A percentile compares a stretch with the other conserved stretches of the same genome.
Evolutionary conservation across 192 early-diverging fungal species (phyloP).

Genomic region (Podochytrium sp.): DNA sequence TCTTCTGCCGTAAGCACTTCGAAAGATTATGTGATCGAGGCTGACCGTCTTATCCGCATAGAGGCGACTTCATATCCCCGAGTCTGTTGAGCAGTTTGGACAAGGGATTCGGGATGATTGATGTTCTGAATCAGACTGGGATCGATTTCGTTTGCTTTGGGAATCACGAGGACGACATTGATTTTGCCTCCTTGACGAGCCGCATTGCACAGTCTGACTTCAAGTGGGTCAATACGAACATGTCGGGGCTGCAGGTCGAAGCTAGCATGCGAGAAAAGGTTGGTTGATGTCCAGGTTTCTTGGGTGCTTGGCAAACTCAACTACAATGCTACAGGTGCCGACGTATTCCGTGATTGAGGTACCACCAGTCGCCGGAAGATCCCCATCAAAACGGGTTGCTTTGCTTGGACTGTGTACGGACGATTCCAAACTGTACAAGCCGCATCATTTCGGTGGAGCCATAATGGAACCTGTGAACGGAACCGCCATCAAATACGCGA

Average conservation of each 20-base stretch:
- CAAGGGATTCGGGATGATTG: constrained; percentile 18
- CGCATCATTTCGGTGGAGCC: constrained; percentile 8
- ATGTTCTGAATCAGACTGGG: constrained; percentile 17
- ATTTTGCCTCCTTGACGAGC: constrained; percentile 3
- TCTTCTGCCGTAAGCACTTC: no score
- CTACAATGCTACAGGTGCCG: not conserved
- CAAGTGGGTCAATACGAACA: constrained; percentile 22
- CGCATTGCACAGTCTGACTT: constrained; percentile 3
- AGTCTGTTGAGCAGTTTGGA: not conserved
- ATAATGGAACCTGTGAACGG: constrained; percentile 1
- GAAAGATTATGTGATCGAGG: no score
- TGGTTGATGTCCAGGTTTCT: not conserved
- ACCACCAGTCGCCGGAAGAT: not conserved
- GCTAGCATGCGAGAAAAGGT: not conserved
- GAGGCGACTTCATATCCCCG: constrained; percentile 1
- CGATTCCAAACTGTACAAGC: not conserved
- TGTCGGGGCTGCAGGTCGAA: not conserved
- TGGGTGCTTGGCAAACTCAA: not conserved
- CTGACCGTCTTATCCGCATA: no score
- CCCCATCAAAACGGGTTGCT: not conserved
- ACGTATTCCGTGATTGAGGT: not conserved
- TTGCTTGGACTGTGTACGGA: constrained; percentile 20
- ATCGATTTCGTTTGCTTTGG: constrained; percentile 21
- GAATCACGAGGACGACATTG: constrained; percentile 25
- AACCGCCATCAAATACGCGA: not conserved